Percentiles rank a stretch among this genome's conserved stretches.
These are phyloP conservation scores for Chamaenerion angustifolium DNA, from an alignment of 345 rosid species.

Conservation along the genomic window DNA sequence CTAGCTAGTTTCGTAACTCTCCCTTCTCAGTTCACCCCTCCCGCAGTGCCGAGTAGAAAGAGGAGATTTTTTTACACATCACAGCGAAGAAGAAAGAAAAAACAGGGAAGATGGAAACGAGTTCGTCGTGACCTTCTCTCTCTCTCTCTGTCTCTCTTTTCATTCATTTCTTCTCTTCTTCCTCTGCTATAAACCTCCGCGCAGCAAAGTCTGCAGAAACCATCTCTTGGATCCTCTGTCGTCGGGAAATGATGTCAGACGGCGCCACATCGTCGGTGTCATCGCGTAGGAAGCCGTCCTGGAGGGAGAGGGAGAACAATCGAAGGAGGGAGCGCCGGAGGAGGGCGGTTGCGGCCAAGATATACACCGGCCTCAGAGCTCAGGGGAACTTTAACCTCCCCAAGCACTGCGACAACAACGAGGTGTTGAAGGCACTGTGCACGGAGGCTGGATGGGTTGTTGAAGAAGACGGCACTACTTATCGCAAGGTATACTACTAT, in stretches of 20 bases:
- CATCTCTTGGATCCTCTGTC: too few species aligned
- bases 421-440: conserved; percentile 84
- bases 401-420: conserved; percentile 91
- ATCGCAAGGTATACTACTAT: conserved; percentile 59
- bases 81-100: too few species aligned
- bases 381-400: conserved; percentile 82
- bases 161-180: too few species aligned
- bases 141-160: too few species aligned
- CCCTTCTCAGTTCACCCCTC: too few species aligned
- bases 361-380: conserved; percentile 74
- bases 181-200: too few species aligned
- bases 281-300: conserved; percentile 82
- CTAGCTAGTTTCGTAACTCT: too few species aligned
- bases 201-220: too few species aligned
- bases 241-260: conserved; percentile 61
- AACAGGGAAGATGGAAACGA: too few species aligned
- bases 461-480: conserved; percentile 90
- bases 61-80: too few species aligned
- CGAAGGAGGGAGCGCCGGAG: conserved; percentile 85
- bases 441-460: conserved; percentile 96
- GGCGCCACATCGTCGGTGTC: conserved; percentile 78
- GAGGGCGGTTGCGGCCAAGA: conserved; percentile 85
- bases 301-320: conserved; percentile 95
- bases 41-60: too few species aligned
- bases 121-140: too few species aligned